Evolutionary conservation across 352 stramenopile genomes (phyloP), one percentile per base, ranked within the genome.

Genomic region (Phytopythium boreale): DNA sequence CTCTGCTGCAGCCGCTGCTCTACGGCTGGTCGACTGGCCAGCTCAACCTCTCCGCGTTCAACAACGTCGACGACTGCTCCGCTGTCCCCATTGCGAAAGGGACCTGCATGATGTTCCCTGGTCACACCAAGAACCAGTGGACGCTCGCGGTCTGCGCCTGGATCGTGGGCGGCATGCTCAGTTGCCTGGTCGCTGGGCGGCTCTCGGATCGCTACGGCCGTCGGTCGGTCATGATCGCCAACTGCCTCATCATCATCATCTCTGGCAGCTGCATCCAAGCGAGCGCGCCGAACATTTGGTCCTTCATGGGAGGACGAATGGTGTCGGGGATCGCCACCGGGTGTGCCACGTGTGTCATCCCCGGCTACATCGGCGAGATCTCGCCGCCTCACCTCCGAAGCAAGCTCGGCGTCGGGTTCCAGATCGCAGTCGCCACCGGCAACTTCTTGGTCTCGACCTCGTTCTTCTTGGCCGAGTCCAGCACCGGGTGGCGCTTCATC

Each of bases 161-260:
- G 79, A 77, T 89, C 61, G 61, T 86, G 34, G 79, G 77, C 14
- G 82, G 75, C 17, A 85, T 85, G 71, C 52, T 87, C 55, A 79
- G 81, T 9, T 67, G 69, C 41, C 70, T 90, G 15, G 55, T 53
- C 4, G 79, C 64, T 20, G 73, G 71, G 11, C 52, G 61, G 11
- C 53, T 80, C 10, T 70, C 76, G 1, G 80, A 89, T 60, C 58
- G 61, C 17, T 80, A 76, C 29, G 79, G 82, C n/a, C 82, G 77
- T 29, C 81, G 77, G 29, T 72, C 49, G 1, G 71, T 70, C 12
- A 68, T 87, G 66, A 67, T 68, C 66, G 41, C 55, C 53, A 76
- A 72, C 50, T 64, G 59, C 44, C 19, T 73, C 41, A 65, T 86
- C 60, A 86, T 86, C 72, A 74, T 79, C 27, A 62, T n/a, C n/a